phyloP scores from a whole-genome alignment of 345 rosid species.

The Boechera divaricarpa region DNA sequence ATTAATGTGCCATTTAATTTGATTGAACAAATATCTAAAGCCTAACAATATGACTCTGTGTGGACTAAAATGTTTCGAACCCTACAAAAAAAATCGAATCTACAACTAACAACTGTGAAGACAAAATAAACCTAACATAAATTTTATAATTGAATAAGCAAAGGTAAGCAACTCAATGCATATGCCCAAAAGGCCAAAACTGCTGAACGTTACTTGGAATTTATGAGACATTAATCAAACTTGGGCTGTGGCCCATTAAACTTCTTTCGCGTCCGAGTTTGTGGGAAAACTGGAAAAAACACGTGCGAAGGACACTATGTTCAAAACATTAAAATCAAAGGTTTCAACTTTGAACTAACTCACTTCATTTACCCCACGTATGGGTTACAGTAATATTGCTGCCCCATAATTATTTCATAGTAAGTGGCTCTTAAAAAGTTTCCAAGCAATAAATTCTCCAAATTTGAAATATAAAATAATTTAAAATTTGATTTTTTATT shows the following conservation, averaged over 20 bases:
- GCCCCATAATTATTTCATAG: constrained; percentile 28
- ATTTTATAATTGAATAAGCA: too few relatives aligned
- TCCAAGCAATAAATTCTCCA: constrained; percentile 30
- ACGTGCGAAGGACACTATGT: constrained; percentile 22
- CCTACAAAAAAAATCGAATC: background rate
- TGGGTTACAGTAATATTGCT: constrained; percentile 31
- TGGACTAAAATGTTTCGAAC: constrained; percentile 6
- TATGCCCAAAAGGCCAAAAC: too few relatives aligned
- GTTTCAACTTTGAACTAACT: constrained; percentile 30
- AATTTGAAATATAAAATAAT: background rate
- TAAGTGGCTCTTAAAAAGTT: constrained; percentile 34
- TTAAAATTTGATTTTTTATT: background rate
- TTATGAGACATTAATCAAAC: background rate
- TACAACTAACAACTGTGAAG: too few relatives aligned
- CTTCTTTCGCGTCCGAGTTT: background rate
- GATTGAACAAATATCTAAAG: background rate
- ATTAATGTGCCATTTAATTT: constrained; percentile 5
- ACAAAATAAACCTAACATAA: too few relatives aligned
- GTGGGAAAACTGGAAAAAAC: constrained; percentile 1
- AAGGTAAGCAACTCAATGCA: too few relatives aligned
- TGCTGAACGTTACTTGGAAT: background rate
- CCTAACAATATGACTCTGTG: background rate
- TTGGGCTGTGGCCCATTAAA: constrained; percentile 15
- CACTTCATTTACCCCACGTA: constrained; percentile 36
- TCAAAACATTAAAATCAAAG: background rate